phyloP scores from a whole-genome alignment of 495 filamentous ascomycete genomes.

The Sphaerosporella brunnea region DNA sequence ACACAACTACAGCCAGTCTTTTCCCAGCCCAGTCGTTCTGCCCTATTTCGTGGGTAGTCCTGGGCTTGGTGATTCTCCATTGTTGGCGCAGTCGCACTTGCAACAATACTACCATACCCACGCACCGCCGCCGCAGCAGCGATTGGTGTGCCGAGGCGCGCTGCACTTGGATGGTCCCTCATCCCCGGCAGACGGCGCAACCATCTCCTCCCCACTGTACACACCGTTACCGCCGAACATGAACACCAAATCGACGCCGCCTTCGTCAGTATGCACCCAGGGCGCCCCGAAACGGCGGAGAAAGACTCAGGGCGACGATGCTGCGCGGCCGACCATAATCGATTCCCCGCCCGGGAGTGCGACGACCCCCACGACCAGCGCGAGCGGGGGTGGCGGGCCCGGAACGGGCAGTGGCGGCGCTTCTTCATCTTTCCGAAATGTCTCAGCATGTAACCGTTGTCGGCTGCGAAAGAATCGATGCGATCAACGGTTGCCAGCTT shows the following conservation, averaged over 20 bases:
- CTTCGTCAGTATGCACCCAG: constrained; percentile 1
- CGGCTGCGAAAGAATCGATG: constrained; percentile 85
- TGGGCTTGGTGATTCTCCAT: constrained; percentile 1
- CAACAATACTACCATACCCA: neutral
- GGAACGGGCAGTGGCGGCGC: constrained; percentile 6
- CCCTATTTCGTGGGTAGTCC: constrained; percentile 3
- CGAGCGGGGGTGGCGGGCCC: neutral
- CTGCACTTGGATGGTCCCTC: constrained; percentile 1
- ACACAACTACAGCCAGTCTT: constrained; percentile 5
- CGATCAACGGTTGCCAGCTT: constrained; percentile 78
- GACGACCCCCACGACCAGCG: constrained; percentile 8
- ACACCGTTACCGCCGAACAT: constrained; percentile 1
- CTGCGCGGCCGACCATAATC: constrained; percentile 2
- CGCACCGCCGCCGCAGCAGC: neutral
- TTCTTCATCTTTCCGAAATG: constrained; percentile 66
- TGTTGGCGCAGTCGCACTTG: neutral
- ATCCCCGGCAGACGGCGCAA: constrained; percentile 5
- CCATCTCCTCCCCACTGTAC: constrained; percentile 2
- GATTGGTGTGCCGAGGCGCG: constrained; percentile 4
- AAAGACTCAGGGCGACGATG: constrained; percentile 16
- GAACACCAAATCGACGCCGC: constrained; percentile 3
- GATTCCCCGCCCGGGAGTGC: constrained; percentile 18
- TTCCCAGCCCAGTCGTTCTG: constrained; percentile 2
- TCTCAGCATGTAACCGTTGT: constrained; percentile 88
- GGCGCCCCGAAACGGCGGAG: constrained; percentile 22